Evolutionary conservation across 768 basidiomycete genomes (phyloP).

Genomic region (Mycena amicta): DNA sequence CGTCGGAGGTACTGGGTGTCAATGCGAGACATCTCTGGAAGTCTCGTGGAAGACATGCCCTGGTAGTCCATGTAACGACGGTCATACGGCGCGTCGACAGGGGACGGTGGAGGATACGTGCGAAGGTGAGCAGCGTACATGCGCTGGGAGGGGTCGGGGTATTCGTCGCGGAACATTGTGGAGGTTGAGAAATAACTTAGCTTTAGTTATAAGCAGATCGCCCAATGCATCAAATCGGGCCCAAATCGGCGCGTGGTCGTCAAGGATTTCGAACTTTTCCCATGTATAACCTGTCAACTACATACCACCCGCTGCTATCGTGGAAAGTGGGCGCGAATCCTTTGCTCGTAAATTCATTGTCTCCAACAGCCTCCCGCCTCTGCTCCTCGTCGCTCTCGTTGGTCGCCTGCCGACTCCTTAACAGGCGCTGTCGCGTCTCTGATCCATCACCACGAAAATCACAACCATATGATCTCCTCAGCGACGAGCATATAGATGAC

Average conservation of each 20-base stretch:
- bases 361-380: background rate
- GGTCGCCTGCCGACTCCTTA: background rate
- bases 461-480: background rate
- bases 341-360: background rate
- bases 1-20: constrained; percentile 18
- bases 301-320: background rate
- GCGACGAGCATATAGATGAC: background rate
- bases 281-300: too few species aligned
- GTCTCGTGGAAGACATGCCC: constrained; percentile 6
- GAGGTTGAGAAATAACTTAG: background rate
- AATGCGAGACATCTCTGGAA: constrained; percentile 17
- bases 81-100: background rate
- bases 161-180: background rate
- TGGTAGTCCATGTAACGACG: constrained; percentile 13
- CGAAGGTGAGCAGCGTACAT: background rate
- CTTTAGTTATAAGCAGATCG: background rate
- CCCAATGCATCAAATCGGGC: background rate
- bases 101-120: background rate
- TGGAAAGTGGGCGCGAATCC: background rate
- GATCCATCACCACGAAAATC: background rate
- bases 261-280: background rate
- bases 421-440: background rate
- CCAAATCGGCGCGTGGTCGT: background rate
- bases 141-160: background rate
- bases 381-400: background rate